Evolutionary conservation across 2,329 filamentous ascomycete genomes (phyloP).

Genomic region (Fusarium sp.): DNA sequence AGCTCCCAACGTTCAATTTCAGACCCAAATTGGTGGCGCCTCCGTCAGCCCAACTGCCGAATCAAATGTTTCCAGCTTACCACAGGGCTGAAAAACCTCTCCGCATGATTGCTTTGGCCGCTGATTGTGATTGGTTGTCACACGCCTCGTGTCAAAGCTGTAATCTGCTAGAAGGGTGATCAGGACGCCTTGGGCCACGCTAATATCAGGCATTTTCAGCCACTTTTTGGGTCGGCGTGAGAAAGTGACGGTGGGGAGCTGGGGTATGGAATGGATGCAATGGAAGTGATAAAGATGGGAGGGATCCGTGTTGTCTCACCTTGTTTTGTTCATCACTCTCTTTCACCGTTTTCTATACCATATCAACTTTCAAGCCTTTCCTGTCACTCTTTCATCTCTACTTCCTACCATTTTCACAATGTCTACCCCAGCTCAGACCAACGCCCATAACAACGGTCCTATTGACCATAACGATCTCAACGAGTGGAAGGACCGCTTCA

Average conservation of each 20-base stretch:
- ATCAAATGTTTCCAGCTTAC: constrained; percentile 30
- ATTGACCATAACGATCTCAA: constrained; percentile 59
- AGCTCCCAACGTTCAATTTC: constrained; percentile 20
- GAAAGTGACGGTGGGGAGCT: not conserved
- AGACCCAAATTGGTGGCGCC: constrained; percentile 45
- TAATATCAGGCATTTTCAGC: constrained; percentile 17
- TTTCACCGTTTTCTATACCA: not conserved
- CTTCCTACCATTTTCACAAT: constrained; percentile 23
- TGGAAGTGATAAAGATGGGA: constrained; percentile 12
- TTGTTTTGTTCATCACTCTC: constrained; percentile 8
- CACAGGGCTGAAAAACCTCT: constrained; percentile 43
- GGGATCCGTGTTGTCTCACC: not conserved
- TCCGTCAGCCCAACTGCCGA: constrained; percentile 33
- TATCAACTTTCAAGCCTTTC: constrained; percentile 3
- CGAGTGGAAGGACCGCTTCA: constrained; percentile 59
- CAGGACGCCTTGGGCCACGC: constrained; percentile 14
- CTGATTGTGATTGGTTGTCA: not conserved
- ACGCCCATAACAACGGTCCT: constrained; percentile 48
- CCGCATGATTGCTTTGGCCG: not conserved
- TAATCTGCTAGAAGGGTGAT: constrained; percentile 16
- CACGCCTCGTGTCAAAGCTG: constrained; percentile 4
- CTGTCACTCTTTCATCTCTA: constrained; percentile 9
- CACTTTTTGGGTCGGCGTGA: not conserved
- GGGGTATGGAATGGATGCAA: not conserved
- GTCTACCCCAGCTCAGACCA: constrained; percentile 32